Base-by-base conservation (phyloP, 805 yeast genomes). In the Lachancea kluyveri region DNA sequence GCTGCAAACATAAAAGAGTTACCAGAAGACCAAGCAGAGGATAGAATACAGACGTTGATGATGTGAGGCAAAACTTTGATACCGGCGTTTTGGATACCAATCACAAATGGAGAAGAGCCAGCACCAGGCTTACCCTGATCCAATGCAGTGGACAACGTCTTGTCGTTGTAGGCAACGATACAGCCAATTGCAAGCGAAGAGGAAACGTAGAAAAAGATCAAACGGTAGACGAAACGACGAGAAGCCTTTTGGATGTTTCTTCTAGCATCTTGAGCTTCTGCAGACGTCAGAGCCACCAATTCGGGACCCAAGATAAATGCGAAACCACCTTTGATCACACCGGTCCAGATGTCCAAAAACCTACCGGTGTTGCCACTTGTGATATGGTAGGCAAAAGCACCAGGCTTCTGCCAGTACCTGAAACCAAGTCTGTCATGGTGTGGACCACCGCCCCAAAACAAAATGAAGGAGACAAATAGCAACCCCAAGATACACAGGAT, bases 241-340 rank as follows among this genome's bases (percentile, higher is more conserved):
- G 81, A 66, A 14, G 84, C 83, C 51, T 74, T 75, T 15, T 79
- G 74, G 29, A 79, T 65, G 36, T 70, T 73, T 43, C 69, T 62
- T 50, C 83, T 65, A 35, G 81, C 82, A 41, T 67, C 67, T 35
- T 64, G 59, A 33, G 75, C 67, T 54, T 77, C 85, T n/a, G 77
- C 69, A 11, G 76, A 70, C 20, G 77, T 65, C 30, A 70, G 54
- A 6, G 70, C 74, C 42, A 77, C 68, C 45, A 78, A 62, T 59
- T 78, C 85, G 11, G 83, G 83, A 16, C 78, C 59, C 29, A 75
- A 64, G 40, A 77, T 72, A 49, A 76, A 77, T 3, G 82, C 73
- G 44, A 76, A 78, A 10, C 77, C 84, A 24, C 80, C 74, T 46
- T 73, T 75, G 42, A 77, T 70, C 30, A 78, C 61, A 33, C 72